These are phyloP conservation scores for Balakata baccata DNA, from an alignment of 345 rosid genomes.

Conservation along the genomic window DNA sequence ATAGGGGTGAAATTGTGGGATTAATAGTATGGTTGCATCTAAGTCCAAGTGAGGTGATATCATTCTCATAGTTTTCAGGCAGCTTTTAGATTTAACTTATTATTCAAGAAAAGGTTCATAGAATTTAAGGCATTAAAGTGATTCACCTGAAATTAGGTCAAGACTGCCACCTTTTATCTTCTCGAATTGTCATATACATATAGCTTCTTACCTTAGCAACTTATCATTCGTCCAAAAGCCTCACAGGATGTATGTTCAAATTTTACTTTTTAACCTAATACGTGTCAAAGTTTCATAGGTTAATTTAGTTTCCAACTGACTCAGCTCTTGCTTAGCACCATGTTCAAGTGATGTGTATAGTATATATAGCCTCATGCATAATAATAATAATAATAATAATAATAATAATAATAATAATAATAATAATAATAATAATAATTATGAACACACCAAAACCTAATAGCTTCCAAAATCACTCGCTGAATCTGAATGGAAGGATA, in stretches of 20 bases:
- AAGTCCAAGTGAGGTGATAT: constrained; percentile 16
- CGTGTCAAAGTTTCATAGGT: not conserved
- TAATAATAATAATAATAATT: too few relatives aligned
- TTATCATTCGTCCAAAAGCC: not conserved
- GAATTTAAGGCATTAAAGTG: constrained; percentile 8
- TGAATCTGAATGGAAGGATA: too few relatives aligned
- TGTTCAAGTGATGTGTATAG: not conserved
- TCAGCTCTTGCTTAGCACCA: not conserved
- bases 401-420: too few relatives aligned
- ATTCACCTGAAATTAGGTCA: constrained; percentile 11
- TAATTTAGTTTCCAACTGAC: not conserved
- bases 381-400: too few relatives aligned
- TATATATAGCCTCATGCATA: not conserved
- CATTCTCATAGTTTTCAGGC: constrained; percentile 27
- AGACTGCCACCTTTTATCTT: constrained; percentile 14
- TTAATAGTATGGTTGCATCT: not conserved
- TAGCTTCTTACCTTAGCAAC: not conserved
- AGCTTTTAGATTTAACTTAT: constrained; percentile 21
- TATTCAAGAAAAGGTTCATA: constrained; percentile 13
- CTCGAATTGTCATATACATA: constrained; percentile 6
- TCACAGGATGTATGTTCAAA: not conserved
- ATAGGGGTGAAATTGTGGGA: not conserved
- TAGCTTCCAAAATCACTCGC: too few relatives aligned
- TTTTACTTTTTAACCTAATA: not conserved
- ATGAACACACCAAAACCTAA: too few relatives aligned